Conservation (phyloP, 768 basidiomycete species). For the Butyriboletus loyo region DNA sequence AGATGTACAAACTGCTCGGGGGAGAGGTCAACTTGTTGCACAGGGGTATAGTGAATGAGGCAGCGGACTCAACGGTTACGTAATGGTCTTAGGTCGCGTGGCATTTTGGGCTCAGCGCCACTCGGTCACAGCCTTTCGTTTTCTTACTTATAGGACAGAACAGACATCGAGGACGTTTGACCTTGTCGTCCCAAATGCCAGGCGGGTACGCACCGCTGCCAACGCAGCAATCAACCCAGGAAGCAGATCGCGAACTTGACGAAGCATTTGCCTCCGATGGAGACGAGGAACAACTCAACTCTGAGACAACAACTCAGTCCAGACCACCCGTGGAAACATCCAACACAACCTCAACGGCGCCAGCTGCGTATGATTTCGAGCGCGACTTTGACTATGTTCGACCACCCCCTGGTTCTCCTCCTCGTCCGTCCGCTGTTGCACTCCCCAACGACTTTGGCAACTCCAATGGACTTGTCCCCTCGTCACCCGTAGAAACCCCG, state of each 20-base stretch:
- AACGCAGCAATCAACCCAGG: constrained; percentile 43
- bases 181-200: constrained; percentile 37
- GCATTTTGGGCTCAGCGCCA: background rate
- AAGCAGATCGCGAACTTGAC: constrained; percentile 61
- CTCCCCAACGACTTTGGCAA: constrained; percentile 70
- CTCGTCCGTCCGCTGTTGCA: constrained; percentile 52
- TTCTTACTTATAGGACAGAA: background rate
- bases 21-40: too few relatives aligned
- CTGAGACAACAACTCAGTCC: constrained; percentile 27
- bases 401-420: constrained; percentile 81
- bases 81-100: background rate
- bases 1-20: too few relatives aligned
- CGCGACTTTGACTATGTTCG: constrained; percentile 63
- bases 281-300: constrained; percentile 31
- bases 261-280: constrained; percentile 71
- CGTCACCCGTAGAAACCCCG: constrained; percentile 37
- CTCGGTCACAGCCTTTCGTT: background rate
- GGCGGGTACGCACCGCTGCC: constrained; percentile 53
- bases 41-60: too few relatives aligned
- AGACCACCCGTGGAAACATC: constrained; percentile 17
- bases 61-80: background rate
- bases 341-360: constrained; percentile 4
- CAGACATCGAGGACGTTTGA: background rate
- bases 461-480: constrained; percentile 63
- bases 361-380: constrained; percentile 63